Percentiles rank a stretch among this genome's conserved stretches.
These are phyloP conservation scores for Cordyceps fumosorosea DNA, from an alignment of 2,329 filamentous ascomycete genomes.

Conservation along the genomic window DNA sequence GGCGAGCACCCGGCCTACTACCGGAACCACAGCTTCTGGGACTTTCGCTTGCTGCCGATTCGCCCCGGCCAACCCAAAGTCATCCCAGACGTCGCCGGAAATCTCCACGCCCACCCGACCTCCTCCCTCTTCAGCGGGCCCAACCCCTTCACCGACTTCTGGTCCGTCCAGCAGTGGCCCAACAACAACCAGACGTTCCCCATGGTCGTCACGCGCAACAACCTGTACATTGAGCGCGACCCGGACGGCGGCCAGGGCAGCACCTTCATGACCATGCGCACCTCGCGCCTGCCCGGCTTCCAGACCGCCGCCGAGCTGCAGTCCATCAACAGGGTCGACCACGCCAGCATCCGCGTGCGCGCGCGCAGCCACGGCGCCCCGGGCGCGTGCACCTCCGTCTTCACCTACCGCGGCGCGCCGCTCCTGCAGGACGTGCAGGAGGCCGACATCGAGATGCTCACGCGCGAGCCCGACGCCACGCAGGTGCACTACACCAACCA, in stretches of 20 bases:
- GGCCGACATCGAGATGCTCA: constrained; percentile 45
- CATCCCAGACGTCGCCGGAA: constrained; percentile 23
- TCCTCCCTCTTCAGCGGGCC: constrained; percentile 29
- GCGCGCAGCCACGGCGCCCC: constrained; percentile 38
- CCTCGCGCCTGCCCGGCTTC: constrained; percentile 33
- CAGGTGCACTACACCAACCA: constrained; percentile 53
- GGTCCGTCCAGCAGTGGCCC: constrained; percentile 32
- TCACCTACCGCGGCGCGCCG: constrained; percentile 37
- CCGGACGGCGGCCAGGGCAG: constrained; percentile 24
- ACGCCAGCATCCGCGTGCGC: constrained; percentile 37
- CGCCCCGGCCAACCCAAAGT: constrained; percentile 24
- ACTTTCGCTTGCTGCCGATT: constrained; percentile 25
- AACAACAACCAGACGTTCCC: constrained; percentile 28
- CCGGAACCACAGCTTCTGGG: constrained; percentile 22
- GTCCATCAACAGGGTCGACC: constrained; percentile 23
- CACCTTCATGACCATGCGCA: constrained; percentile 42
- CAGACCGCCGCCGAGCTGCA: constrained; percentile 42
- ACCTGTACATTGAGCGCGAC: constrained; percentile 39
- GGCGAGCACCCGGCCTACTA: constrained; percentile 22
- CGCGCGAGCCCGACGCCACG: constrained; percentile 30
- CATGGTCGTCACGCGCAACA: constrained; percentile 33
- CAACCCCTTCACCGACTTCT: constrained; percentile 26
- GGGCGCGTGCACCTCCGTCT: constrained; percentile 45
- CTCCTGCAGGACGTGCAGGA: constrained; percentile 36
- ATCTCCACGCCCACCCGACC: constrained; percentile 26